Evolutionary conservation across 225 moss, liverwort and hornwort species (phyloP), one percentile per base, ranked within the genome.

Genomic region (Takakia lepidozioides): DNA sequence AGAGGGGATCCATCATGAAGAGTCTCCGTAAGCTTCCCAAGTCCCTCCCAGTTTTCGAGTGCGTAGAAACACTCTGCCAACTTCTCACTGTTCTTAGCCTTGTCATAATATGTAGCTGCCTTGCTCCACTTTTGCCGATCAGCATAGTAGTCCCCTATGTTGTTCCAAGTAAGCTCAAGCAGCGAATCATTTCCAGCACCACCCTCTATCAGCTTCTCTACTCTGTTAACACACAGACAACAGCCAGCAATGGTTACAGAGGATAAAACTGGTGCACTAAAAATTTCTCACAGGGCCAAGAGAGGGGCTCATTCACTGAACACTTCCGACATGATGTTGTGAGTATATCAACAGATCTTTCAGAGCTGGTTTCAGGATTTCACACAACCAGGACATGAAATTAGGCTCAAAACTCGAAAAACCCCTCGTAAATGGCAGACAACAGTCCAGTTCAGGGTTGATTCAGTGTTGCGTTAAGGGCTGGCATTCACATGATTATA

Each of bases 41-140:
- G 87, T 15, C 67, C 67, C 42, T 62, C 43, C 95, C 95, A 98
- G 26, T 73, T 74, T 21, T 78, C 84, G 19, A 85, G 49, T 16
- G 90, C 74, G 40, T 90, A 85, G 26, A 77, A 75, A 55, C 87
- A 98, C 4, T 98, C 82, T 4, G 75, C 87, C 59, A 84, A 55
- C 62, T 81, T 85, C 47, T 85, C 87, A 43, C 25, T 39, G 29
- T 90, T 90, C 0, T 85, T 75, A 45, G 95, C 80, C 67, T 90
- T 90, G 27, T 19, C 60, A 53, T 78, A 98, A 36, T 85, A 87
- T 14, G 59, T 50, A 40, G 60, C 69, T 44, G 90, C 95, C 50
- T 87, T 83, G 37, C 60, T 77, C 90, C 95, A 90, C 35, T 61
- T 76, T 48, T 87, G 84, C 37, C 78, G 63, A 66, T 90, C 87